Evolutionary conservation across 2,329 filamentous ascomycete genomes (phyloP), one percentile per base, ranked within the genome.

Genomic region (Colletotrichum truncatum): DNA sequence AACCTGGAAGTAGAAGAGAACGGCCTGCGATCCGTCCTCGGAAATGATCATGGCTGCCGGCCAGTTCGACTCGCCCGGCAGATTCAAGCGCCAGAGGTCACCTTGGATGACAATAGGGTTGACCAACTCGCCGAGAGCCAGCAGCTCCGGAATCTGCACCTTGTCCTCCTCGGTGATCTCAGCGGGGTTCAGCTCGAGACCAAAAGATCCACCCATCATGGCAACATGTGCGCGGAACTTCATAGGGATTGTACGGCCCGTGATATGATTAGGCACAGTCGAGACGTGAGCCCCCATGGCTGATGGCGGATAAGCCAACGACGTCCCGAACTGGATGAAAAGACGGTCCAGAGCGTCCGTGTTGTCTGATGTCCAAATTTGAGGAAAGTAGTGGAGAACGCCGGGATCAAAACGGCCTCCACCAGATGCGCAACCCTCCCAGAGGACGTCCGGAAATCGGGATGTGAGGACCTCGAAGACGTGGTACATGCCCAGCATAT

Each of bases 161-260:
- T 77, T 79, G n/a, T 91, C 88, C 11, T 83, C 82, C 0, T 78
- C 78, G 0, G 75, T 74, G 6, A 89, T 81, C 7, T 84, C 78
- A 0, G 76, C 76, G 0, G 88, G 89, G 70, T 90, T 82, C 7
- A 91, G 81, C 72, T 91, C 88, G 10, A 91, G 81, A 0, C 89
- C 89, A 68, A 91, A 91, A 0, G 86, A 89, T 2, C 88, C 88
- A 59, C 89, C 89, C 88, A 90, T 90, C 79, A 90, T 87, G 6
- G 89, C 89, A 0, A 91, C 88, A 59, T 90, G 88, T 0, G 85
- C 87, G 32, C 89, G 86, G 77, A 91, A 90, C 1, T 75, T 73
- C 11, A 91, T 80, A 0, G 87, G 83, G 2, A 84, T 84, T 1
- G 81, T 85, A 18, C 88, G 85, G 0, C 79, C 74, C 0, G 87